phyloP scores from a whole-genome alignment of 2,329 filamentous ascomycete species.

The Talaromyces atroroseus region DNA sequence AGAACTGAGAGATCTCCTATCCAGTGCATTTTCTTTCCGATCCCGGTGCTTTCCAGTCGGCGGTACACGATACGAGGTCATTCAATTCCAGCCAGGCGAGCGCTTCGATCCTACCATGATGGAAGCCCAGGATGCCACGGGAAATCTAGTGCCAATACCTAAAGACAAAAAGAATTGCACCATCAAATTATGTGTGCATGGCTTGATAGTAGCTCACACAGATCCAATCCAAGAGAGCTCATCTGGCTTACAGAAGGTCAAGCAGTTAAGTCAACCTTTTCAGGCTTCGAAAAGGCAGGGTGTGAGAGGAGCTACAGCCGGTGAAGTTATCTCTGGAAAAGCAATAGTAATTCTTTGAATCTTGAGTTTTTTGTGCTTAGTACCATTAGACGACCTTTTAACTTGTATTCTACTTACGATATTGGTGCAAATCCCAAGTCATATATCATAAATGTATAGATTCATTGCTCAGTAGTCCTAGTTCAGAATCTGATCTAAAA shows the following conservation, averaged over 20 bases:
- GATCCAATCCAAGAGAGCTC: not conserved
- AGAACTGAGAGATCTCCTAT: too few relatives aligned
- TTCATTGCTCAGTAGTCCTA: not conserved
- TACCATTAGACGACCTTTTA: too few relatives aligned
- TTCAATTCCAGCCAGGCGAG: not conserved
- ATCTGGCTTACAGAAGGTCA: not conserved
- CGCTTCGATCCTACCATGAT: not conserved
- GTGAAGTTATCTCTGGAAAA: not conserved
- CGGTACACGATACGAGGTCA: not conserved
- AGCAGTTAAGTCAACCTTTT: not conserved
- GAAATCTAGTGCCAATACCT: not conserved
- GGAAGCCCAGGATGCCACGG: not conserved
- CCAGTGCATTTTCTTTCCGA: slow-evolving; percentile 18
- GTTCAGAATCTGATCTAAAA: not conserved
- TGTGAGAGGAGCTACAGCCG: not conserved
- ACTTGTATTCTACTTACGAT: too few relatives aligned
- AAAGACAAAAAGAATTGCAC: not conserved
- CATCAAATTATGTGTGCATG: not conserved
- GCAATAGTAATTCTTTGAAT: not conserved
- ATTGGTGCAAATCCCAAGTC: too few relatives aligned
- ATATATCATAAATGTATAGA: not conserved
- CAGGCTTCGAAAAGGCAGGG: not conserved
- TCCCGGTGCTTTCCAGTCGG: slow-evolving; percentile 41
- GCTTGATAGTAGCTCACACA: not conserved
- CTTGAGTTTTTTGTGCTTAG: not conserved